Conservation (phyloP, 257 asterid genomes). For the Ilex asprella region DNA sequence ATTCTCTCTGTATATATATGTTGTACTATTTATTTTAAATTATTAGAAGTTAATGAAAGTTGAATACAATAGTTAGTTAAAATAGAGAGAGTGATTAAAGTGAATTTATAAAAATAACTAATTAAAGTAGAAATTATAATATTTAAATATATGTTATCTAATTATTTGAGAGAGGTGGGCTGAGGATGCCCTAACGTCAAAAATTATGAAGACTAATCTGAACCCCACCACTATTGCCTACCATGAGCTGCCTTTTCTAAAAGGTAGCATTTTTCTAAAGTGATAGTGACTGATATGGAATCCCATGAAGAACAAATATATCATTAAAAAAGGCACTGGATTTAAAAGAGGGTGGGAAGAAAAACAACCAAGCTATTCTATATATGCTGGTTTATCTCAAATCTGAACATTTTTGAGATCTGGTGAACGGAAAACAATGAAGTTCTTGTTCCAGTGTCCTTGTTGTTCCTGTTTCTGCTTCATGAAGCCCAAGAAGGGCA, state of each 20-base stretch:
- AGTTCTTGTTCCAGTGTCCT: constrained; percentile 79
- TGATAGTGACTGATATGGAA: constrained; percentile 31
- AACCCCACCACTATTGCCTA: constrained; percentile 2
- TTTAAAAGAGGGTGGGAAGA: neutral
- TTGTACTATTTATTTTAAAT: no score
- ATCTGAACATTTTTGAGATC: constrained; percentile 3
- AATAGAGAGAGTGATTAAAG: no score
- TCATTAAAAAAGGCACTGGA: neutral
- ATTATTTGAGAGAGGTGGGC: no score
- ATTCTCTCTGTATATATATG: no score
- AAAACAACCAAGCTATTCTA: neutral
- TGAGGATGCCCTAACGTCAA: no score
- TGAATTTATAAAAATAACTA: no score
- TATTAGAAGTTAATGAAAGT: no score
- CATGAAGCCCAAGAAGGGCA: constrained; percentile 59
- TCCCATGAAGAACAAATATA: constrained; percentile 8
- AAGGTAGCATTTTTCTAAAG: neutral
- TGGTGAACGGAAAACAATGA: constrained; percentile 29
- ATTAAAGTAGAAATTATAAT: no score
- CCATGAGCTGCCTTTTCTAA: constrained; percentile 3
- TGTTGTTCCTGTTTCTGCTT: constrained; percentile 82
- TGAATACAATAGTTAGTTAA: no score
- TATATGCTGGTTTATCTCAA: neutral
- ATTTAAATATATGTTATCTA: no score
- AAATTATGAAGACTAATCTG: no score